Percentiles rank a stretch among this genome's conserved stretches.
Evolutionary conservation across 371 early-diverging fungal species (phyloP).

Genomic region (Haplosporangium sp.): DNA sequence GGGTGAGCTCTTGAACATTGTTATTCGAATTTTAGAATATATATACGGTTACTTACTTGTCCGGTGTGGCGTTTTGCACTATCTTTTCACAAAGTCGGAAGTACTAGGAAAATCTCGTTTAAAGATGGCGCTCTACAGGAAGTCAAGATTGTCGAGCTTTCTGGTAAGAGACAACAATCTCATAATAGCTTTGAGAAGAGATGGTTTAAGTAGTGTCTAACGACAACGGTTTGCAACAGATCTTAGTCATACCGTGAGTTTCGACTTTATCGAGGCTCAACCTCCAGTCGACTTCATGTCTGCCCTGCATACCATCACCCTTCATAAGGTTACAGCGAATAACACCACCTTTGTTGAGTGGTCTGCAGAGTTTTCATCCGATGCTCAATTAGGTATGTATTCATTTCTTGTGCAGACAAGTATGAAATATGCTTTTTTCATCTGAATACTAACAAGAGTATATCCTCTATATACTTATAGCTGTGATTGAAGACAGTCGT

Average conservation of each 20-base stretch:
- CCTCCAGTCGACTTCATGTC: constrained; percentile 66
- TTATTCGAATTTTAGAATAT: neutral
- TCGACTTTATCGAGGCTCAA: constrained; percentile 70
- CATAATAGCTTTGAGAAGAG: neutral
- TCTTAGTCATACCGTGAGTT: constrained; percentile 64
- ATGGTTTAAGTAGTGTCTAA: neutral
- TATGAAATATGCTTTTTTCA: neutral
- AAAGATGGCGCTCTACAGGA: constrained; percentile 72
- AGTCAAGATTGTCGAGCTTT: constrained; percentile 65
- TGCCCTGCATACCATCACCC: constrained; percentile 67
- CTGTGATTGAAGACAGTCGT: constrained; percentile 68
- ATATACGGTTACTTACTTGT: neutral
- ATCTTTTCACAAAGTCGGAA: constrained; percentile 57
- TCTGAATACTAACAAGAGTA: neutral
- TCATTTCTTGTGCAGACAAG: neutral
- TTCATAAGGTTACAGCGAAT: constrained; percentile 65
- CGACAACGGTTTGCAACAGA: constrained; percentile 42
- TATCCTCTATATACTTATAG: constrained; percentile 8
- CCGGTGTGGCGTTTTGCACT: neutral
- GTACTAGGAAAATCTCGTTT: constrained; percentile 66
- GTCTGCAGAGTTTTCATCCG: constrained; percentile 69
- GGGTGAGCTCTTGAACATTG: constrained; percentile 17
- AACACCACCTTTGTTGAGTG: constrained; percentile 75
- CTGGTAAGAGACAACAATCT: constrained; percentile 4
- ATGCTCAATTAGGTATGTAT: constrained; percentile 58